Evolutionary conservation across 164 flowering plant genomes (phyloP).

Genomic region (Liriodendron chinense): DNA sequence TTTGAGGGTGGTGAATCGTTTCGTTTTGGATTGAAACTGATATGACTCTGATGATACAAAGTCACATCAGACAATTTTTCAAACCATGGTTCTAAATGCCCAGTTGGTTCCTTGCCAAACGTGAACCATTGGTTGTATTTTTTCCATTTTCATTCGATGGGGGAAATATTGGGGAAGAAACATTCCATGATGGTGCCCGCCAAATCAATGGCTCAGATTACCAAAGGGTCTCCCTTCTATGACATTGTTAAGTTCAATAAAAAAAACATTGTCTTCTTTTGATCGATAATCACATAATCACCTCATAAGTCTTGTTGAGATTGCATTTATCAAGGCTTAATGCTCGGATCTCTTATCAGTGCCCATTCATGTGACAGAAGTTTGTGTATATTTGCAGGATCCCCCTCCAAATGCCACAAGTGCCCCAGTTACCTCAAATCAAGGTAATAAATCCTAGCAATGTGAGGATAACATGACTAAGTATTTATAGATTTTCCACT

Average conservation of each 20-base stretch:
- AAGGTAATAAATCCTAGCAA: conserved; percentile 40
- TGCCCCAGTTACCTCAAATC: conserved; percentile 40
- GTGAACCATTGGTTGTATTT: not conserved
- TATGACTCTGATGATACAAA: not conserved
- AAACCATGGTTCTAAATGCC: not conserved
- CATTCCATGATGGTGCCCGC: not conserved
- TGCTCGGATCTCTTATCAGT: not conserved
- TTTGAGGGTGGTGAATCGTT: too few relatives aligned
- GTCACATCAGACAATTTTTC: not conserved
- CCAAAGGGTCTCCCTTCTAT: not conserved
- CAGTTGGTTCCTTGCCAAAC: not conserved
- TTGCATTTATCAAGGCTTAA: not conserved
- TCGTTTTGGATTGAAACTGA: too few relatives aligned
- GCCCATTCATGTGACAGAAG: not conserved
- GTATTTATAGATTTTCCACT: too few relatives aligned
- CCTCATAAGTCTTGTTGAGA: not conserved
- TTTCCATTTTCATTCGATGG: not conserved
- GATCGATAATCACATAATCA: not conserved
- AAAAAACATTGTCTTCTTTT: not conserved
- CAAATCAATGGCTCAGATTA: not conserved
- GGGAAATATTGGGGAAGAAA: not conserved
- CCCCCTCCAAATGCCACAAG: conserved; percentile 50
- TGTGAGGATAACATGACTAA: too few relatives aligned
- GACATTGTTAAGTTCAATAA: not conserved
- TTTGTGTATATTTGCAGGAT: conserved; percentile 47